Evolutionary conservation across 805 yeast genomes (phyloP).

Genomic region (Candida tibetensis): DNA sequence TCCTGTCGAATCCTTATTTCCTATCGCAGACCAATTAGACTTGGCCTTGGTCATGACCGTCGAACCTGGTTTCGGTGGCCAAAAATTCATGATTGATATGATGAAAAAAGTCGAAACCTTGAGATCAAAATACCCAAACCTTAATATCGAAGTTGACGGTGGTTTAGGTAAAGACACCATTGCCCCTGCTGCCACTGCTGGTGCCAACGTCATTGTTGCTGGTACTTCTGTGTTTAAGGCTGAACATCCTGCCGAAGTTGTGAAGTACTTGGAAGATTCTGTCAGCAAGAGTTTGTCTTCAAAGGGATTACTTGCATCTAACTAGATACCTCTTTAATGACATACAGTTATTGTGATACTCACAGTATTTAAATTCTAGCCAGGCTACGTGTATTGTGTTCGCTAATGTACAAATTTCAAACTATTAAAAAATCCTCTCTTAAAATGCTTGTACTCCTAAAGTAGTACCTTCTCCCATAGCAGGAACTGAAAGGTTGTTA

Average conservation of each 20-base stretch:
- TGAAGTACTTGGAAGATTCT: slow-evolving; percentile 59
- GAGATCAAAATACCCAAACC: slow-evolving; percentile 68
- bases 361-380: too few relatives aligned
- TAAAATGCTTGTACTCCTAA: slow-evolving; percentile 70
- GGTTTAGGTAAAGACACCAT: slow-evolving; percentile 88
- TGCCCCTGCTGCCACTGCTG: slow-evolving; percentile 88
- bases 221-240: slow-evolving; percentile 94
- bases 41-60: slow-evolving; percentile 98
- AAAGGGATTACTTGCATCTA: slow-evolving; percentile 9
- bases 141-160: slow-evolving; percentile 95
- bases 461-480: slow-evolving; percentile 75
- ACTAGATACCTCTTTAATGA: too few relatives aligned
- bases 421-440: neutral
- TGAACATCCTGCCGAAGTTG: slow-evolving; percentile 71
- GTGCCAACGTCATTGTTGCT: slow-evolving; percentile 97
- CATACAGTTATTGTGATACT: too few relatives aligned
- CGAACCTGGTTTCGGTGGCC: slow-evolving; percentile 99
- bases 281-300: slow-evolving; percentile 48
- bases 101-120: slow-evolving; percentile 89
- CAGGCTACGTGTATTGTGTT: neutral
- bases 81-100: slow-evolving; percentile 91
- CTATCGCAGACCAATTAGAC: slow-evolving; percentile 73
- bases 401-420: neutral
- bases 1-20: slow-evolving; percentile 75
- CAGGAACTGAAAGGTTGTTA: slow-evolving; percentile 41